Percentiles rank a stretch among this genome's conserved stretches.
Conservation (phyloP, 2,329 filamentous ascomycete species). For the Penicillium nordicum region DNA sequence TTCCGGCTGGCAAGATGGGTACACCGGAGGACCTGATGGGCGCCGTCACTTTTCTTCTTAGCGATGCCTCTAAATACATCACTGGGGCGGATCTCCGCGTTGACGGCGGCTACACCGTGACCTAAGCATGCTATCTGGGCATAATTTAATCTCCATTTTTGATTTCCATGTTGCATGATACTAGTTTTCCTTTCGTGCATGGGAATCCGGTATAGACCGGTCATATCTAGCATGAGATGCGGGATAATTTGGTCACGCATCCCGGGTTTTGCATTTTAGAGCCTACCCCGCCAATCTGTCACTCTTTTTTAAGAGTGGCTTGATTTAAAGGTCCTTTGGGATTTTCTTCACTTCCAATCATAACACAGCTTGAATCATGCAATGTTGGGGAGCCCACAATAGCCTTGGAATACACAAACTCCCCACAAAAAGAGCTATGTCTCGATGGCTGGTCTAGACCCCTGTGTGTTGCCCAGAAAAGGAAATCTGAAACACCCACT, state of each 20-base stretch:
- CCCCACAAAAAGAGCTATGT: not conserved
- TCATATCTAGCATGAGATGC: not conserved
- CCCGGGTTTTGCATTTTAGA: not conserved
- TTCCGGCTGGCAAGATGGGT: slow-evolving; percentile 92
- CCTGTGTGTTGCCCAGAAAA: not conserved
- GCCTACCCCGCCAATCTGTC: not conserved
- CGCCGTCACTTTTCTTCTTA: slow-evolving; percentile 80
- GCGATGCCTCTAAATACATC: slow-evolving; percentile 72
- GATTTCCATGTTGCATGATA: slow-evolving; percentile 7
- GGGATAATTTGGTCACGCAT: not conserved
- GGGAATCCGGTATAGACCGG: not conserved
- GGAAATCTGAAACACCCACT: not conserved
- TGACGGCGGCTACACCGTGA: slow-evolving; percentile 85
- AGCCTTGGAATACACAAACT: too few relatives aligned
- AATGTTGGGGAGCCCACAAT: not conserved
- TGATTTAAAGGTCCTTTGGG: not conserved
- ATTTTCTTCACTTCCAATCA: not conserved
- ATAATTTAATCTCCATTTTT: not conserved
- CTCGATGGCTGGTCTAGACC: not conserved
- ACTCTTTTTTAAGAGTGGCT: not conserved
- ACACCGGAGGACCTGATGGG: slow-evolving; percentile 89
- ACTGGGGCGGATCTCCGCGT: slow-evolving; percentile 74
- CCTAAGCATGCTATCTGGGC: slow-evolving; percentile 45
- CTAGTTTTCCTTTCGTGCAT: not conserved
- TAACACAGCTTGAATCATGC: not conserved